Evolutionary conservation across 116 monocot genomes (phyloP).

Genomic region (Thalassia testudinum): DNA sequence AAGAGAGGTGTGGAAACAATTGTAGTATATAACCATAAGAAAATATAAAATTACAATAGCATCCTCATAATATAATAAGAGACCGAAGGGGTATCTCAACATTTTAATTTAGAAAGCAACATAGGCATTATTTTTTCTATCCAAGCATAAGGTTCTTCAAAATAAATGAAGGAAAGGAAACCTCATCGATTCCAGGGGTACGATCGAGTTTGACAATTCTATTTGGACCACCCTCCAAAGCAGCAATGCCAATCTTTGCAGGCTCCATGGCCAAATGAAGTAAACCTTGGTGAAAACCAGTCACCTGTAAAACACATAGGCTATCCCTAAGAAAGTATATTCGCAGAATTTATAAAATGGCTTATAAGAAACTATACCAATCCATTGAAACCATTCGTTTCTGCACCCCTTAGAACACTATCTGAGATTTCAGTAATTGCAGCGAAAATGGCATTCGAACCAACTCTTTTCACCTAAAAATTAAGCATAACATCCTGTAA

Average conservation of each 20-base stretch:
- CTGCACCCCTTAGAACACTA: conserved; percentile 72
- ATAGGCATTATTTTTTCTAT: too few species aligned
- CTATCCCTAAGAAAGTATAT: background rate
- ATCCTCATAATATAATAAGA: too few species aligned
- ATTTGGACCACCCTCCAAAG: conserved; percentile 85
- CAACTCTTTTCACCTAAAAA: conserved; percentile 56
- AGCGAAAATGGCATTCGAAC: conserved; percentile 82
- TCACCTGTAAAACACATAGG: conserved; percentile 23
- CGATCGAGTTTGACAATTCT: conserved; percentile 79
- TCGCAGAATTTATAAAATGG: background rate
- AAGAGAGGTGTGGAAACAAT: too few species aligned
- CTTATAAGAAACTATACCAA: conserved; percentile 35
- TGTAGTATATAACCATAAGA: too few species aligned
- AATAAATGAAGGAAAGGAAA: conserved; percentile 8
- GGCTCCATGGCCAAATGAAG: conserved; percentile 93
- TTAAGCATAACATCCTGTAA: background rate
- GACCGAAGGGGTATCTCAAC: too few species aligned
- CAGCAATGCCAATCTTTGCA: conserved; percentile 55
- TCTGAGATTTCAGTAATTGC: conserved; percentile 87
- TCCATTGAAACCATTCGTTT: conserved; percentile 73
- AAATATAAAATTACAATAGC: too few species aligned
- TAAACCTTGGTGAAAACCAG: conserved; percentile 88
- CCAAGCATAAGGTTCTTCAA: too few species aligned
- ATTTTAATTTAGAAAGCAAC: too few species aligned
- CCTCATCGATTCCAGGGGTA: conserved; percentile 88